phyloP scores from a whole-genome alignment of 768 basidiomycete species.

The Termitomyces sp. region DNA sequence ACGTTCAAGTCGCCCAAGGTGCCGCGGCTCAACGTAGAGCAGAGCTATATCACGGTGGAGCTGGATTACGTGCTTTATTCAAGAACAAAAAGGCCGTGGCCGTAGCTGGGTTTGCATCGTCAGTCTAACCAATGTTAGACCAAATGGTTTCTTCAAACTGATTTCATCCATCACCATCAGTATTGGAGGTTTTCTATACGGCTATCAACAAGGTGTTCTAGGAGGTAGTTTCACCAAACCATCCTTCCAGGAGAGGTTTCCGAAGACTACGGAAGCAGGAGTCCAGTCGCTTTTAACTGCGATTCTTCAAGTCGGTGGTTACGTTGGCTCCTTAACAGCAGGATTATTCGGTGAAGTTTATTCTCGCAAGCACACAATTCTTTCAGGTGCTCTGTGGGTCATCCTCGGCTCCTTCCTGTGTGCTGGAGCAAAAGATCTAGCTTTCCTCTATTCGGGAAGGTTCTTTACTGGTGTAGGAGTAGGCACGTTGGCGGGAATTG shows the following conservation, averaged over 20 bases:
- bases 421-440: constrained; percentile 16
- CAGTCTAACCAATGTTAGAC: background rate
- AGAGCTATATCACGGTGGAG: constrained; percentile 8
- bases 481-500: constrained; percentile 17
- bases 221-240: constrained; percentile 17
- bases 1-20: constrained; percentile 9
- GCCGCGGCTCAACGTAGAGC: constrained; percentile 18
- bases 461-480: constrained; percentile 19
- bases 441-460: constrained; percentile 18
- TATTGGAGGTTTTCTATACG: constrained; percentile 19
- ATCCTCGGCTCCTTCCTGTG: constrained; percentile 18
- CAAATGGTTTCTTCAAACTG: background rate
- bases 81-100: constrained; percentile 16
- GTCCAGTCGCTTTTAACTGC: constrained; percentile 19
- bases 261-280: constrained; percentile 12
- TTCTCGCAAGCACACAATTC: constrained; percentile 18
- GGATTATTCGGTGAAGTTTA: constrained; percentile 17
- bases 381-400: constrained; percentile 19
- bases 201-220: constrained; percentile 20
- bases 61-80: constrained; percentile 11
- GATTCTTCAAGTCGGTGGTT: constrained; percentile 19
- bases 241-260: constrained; percentile 15
- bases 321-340: constrained; percentile 17
- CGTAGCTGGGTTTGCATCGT: constrained; percentile 19
- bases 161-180: constrained; percentile 2